Base-by-base conservation (phyloP, 257 asterid genomes). In the Salvia splendens region DNA sequence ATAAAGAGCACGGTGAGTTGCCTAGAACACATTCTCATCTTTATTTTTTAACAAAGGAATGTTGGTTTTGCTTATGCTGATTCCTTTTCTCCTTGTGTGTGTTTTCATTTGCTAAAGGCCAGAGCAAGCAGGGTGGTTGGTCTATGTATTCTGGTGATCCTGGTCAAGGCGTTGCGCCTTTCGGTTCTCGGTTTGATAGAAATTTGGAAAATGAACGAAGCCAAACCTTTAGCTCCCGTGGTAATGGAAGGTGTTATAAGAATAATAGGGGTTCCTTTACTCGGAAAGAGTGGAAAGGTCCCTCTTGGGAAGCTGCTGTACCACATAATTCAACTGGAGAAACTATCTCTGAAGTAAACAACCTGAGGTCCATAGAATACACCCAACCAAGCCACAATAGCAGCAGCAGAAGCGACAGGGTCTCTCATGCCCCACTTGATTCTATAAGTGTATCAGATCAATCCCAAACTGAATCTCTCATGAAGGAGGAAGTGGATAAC, bases 61-160 rank as follows among this genome's bases (percentile, higher is more conserved):
- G 3, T 15, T 54, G 30, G 1, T 73, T 46, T 60, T 61, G 41
- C 78, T 38, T 71, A 42, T 73, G 77, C 72, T 74, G 65, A 76
- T 59, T 73, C 10, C 73, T 64, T 58, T 73, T 51, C 33, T 40
- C 38, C 11, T 1, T 47, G 58, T 17, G 42, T 7, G 20, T 14
- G 11, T 67, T 56, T 17, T 64, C 73, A 51, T 74, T 76, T 71
- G 82, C 83, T 84, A 83, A 81, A 91, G 96, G 98, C 80, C 95
- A 88, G 77, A 83, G 86, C 72, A 94, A 87, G 93, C 96, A 91
- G 88, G 93, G 92, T 73, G 90, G 89, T 63, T 82, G 96, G 88
- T 85, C 83, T 77, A 74, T 77, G 70, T 81, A 85, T 74, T 73
- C 87, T 7, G 94, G 88, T 20, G 97, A 93, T 63, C 62, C 81